phyloP scores from a whole-genome alignment of 495 filamentous ascomycete genomes.

The Daldinia loculata region DNA sequence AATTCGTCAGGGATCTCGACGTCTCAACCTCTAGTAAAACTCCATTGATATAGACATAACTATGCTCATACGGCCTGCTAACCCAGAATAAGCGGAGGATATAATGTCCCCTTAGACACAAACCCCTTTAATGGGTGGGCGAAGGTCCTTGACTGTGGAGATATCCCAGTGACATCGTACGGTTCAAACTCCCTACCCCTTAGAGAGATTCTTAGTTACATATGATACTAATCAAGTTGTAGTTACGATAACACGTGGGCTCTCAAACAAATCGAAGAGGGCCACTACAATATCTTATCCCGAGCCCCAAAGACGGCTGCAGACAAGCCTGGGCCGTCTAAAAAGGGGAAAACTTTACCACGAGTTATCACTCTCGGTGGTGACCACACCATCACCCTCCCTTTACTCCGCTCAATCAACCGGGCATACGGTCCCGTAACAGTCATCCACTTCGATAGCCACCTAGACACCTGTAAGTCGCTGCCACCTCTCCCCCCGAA shows the following conservation, averaged over 20 bases:
- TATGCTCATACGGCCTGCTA: background rate
- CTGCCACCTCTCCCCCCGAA: conserved; percentile 57
- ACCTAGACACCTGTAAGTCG: conserved; percentile 82
- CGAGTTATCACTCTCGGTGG: conserved; percentile 81
- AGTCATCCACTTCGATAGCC: conserved; percentile 86
- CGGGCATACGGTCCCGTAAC: conserved; percentile 80
- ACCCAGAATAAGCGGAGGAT: conserved; percentile 63
- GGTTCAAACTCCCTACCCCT: background rate
- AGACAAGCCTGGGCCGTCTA: conserved; percentile 56
- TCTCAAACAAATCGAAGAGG: conserved; percentile 80
- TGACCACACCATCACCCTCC: conserved; percentile 84
- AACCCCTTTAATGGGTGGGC: conserved; percentile 85
- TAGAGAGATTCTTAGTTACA: background rate
- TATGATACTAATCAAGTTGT: background rate
- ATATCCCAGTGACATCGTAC: conserved; percentile 82
- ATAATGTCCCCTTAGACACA: conserved; percentile 79
- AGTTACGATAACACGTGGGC: conserved; percentile 78
- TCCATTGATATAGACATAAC: background rate
- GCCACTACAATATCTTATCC: conserved; percentile 63
- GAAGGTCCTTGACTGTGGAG: conserved; percentile 82
- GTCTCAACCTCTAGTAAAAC: conserved; percentile 69
- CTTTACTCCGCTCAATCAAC: conserved; percentile 78
- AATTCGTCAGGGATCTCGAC: conserved; percentile 81
- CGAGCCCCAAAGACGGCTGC: conserved; percentile 60
- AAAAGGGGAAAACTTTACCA: conserved; percentile 61